A percentile compares a stretch with the other conserved stretches of the same genome.
Evolutionary conservation across 768 basidiomycete species (phyloP).

Genomic region (Leccinum ochraceum): DNA sequence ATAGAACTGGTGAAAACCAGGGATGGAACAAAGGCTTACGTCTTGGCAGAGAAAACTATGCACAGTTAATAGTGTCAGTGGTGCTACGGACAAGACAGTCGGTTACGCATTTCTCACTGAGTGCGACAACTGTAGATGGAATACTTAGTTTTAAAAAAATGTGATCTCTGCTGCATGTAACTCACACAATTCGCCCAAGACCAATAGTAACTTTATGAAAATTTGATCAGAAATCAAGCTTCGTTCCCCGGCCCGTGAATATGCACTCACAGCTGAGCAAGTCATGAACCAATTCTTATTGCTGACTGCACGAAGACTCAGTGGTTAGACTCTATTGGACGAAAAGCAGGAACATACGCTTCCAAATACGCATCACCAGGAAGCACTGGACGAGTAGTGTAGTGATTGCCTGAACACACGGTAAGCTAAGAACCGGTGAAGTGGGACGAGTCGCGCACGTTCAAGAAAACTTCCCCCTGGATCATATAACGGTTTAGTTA

Average conservation of each 20-base stretch:
- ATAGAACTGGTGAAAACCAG: not conserved
- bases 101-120: constrained; percentile 29
- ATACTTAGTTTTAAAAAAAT: constrained; percentile 6
- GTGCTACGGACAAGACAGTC: not conserved
- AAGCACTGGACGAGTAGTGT: constrained; percentile 57
- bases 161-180: not conserved
- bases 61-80: constrained; percentile 4
- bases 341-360: constrained; percentile 33
- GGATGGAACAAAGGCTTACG: constrained; percentile 30
- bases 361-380: constrained; percentile 50
- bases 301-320: constrained; percentile 41
- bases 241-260: not conserved
- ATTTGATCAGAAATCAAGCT: not conserved
- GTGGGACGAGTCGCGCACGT: constrained; percentile 27
- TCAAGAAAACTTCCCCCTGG: constrained; percentile 52
- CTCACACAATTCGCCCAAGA: constrained; percentile 42
- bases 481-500: constrained; percentile 10
- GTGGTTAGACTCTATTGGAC: not conserved
- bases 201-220: constrained; percentile 26
- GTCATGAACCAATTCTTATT: constrained; percentile 44
- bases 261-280: constrained; percentile 27
- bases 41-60: constrained; percentile 37
- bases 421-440: constrained; percentile 4
- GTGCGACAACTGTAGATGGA: constrained; percentile 28
- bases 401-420: constrained; percentile 36